These are phyloP conservation scores for Phenoliferia sp. DNA, from an alignment of 1,284 basidiomycete genomes.

Conservation along the genomic window DNA sequence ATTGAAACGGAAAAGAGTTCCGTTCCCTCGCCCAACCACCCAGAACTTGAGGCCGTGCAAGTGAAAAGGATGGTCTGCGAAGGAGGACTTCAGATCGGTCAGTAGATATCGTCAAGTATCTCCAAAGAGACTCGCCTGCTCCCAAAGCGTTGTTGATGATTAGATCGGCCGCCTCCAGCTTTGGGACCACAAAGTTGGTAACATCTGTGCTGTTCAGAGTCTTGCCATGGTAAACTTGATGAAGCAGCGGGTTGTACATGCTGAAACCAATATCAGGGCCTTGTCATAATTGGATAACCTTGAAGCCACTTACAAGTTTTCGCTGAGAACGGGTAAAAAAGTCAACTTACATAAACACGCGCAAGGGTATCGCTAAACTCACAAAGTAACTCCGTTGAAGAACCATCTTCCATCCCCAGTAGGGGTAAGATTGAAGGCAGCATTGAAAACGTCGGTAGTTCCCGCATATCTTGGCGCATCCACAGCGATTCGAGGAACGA, in stretches of 20 bases:
- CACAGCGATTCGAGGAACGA: conserved; percentile 35
- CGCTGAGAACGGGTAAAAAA: not conserved
- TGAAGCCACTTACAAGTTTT: not conserved
- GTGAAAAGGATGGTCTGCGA: conserved; percentile 41
- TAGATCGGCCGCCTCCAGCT: not conserved
- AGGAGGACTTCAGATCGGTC: conserved; percentile 18
- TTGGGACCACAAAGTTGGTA: conserved; percentile 2
- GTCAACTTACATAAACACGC: not conserved
- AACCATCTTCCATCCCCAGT: not conserved
- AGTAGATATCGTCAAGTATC: not conserved
- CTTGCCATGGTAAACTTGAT: not conserved
- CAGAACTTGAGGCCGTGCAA: conserved; percentile 36
- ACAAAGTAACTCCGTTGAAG: not conserved
- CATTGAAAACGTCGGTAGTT: conserved; percentile 30
- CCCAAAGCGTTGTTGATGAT: conserved; percentile 41
- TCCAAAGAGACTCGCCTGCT: not conserved
- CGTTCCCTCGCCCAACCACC: conserved; percentile 41
- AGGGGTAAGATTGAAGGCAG: not conserved
- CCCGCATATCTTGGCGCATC: conserved; percentile 26
- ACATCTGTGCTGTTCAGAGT: not conserved
- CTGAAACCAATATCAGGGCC: not conserved
- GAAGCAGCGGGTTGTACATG: not conserved
- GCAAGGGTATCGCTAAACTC: not conserved
- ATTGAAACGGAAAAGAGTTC: conserved; percentile 27
- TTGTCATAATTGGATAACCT: conserved; percentile 27